Percentiles rank a stretch among this genome's conserved stretches.
Conservation (phyloP, 495 filamentous ascomycete genomes). For the Ramalina peruviana region DNA sequence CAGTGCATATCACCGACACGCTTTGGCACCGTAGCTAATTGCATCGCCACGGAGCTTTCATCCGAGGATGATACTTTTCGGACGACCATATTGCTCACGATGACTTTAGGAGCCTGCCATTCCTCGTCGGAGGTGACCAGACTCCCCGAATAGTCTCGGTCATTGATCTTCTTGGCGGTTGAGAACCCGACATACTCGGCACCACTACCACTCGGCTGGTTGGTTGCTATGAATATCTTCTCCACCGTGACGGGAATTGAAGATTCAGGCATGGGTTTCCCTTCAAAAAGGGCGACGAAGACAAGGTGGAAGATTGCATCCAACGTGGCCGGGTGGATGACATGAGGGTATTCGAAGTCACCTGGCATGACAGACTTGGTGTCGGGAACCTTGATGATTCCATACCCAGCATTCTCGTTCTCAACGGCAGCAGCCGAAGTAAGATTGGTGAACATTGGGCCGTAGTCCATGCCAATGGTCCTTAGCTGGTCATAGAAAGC, state of each 20-base stretch:
- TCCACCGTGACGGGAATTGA: constrained; percentile 17
- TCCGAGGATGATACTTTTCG: neutral
- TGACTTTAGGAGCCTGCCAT: constrained; percentile 46
- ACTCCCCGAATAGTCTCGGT: constrained; percentile 36
- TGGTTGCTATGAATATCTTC: constrained; percentile 23
- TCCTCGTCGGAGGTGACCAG: constrained; percentile 52
- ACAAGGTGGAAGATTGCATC: neutral
- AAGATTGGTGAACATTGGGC: constrained; percentile 17
- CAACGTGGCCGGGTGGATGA: neutral
- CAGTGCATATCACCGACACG: too few species aligned
- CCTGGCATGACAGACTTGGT: constrained; percentile 20
- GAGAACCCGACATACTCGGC: constrained; percentile 20
- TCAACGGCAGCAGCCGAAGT: constrained; percentile 2
- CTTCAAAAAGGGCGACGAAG: neutral
- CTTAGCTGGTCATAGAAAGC: constrained; percentile 7
- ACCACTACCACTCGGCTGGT: constrained; percentile 27
- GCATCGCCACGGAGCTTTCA: too few species aligned
- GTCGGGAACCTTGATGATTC: constrained; percentile 10
- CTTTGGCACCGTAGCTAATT: too few species aligned
- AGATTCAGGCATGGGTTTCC: too few species aligned
- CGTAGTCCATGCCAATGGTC: constrained; percentile 10
- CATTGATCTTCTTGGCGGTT: constrained; percentile 24
- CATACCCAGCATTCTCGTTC: too few species aligned
- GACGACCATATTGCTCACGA: neutral
- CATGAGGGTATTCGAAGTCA: constrained; percentile 14